phyloP scores from a whole-genome alignment of 768 basidiomycete species.

The Cubamyces sp. region DNA sequence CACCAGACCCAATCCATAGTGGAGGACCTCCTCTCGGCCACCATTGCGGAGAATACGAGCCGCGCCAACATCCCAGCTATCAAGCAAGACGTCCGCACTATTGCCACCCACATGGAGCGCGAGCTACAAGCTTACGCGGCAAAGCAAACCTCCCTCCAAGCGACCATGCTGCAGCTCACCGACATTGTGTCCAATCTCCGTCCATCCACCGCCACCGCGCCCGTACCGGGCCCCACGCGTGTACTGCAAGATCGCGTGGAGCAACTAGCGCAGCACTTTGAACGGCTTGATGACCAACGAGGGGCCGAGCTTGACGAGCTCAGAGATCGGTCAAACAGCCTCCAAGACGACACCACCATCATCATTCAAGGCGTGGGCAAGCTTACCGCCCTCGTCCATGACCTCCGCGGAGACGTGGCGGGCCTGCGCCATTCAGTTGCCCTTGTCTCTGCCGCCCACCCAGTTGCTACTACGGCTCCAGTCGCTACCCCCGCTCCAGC shows the following conservation, averaged over 20 bases:
- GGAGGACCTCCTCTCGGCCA: not conserved
- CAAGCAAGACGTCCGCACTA: constrained; percentile 48
- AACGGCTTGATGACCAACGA: not conserved
- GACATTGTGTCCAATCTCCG: not conserved
- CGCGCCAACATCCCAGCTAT: not conserved
- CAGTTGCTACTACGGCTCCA: no score
- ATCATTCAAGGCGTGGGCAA: not conserved
- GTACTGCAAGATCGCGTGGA: not conserved
- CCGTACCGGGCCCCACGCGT: not conserved
- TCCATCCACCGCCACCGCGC: not conserved
- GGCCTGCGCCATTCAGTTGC: no score
- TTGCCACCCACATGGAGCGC: constrained; percentile 50
- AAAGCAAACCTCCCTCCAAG: not conserved
- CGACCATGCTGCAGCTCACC: not conserved
- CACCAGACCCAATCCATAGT: no score
- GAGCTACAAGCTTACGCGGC: constrained; percentile 34
- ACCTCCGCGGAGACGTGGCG: not conserved
- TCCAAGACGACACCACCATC: not conserved
- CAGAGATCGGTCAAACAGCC: not conserved
- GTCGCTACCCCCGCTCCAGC: no score
- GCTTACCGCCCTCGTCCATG: not conserved
- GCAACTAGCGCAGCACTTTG: not conserved
- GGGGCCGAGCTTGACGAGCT: not conserved
- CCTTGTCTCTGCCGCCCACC: no score
- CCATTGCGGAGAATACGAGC: not conserved